These are phyloP conservation scores for Neopestalotiopsis sp. DNA, from an alignment of 2,329 filamentous ascomycete genomes.

Conservation along the genomic window DNA sequence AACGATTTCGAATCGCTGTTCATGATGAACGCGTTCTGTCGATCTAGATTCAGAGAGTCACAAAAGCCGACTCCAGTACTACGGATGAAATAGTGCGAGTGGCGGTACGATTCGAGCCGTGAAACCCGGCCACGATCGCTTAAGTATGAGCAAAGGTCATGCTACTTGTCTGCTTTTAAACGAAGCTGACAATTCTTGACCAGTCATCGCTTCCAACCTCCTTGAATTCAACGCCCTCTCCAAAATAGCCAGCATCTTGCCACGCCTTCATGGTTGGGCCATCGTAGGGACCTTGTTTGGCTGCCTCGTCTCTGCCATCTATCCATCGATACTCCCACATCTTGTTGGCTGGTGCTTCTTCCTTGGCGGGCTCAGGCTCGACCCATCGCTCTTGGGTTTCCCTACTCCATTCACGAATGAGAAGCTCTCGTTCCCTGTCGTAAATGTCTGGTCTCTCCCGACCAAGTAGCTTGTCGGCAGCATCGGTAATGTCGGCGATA, in stretches of 20 bases:
- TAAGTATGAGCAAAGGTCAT: background rate
- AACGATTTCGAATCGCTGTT: no score
- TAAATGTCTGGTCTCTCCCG: slow-evolving; percentile 90
- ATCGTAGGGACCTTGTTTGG: slow-evolving; percentile 87
- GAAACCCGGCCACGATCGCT: no score
- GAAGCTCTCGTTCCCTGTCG: slow-evolving; percentile 81
- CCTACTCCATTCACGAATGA: slow-evolving; percentile 81
- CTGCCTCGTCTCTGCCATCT: slow-evolving; percentile 80
- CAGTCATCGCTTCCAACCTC: slow-evolving; percentile 61
- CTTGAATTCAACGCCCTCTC: slow-evolving; percentile 83
- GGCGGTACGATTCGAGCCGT: no score
- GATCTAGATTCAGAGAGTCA: no score
- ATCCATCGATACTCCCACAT: slow-evolving; percentile 95
- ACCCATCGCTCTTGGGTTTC: slow-evolving; percentile 89
- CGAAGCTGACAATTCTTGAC: slow-evolving; percentile 56
- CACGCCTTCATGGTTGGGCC: slow-evolving; percentile 85
- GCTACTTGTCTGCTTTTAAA: slow-evolving; percentile 41
- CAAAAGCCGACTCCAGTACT: no score
- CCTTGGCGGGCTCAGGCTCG: slow-evolving; percentile 43
- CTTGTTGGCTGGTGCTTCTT: slow-evolving; percentile 31
- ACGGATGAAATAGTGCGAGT: no score
- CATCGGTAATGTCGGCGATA: slow-evolving; percentile 84
- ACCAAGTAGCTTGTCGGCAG: slow-evolving; percentile 84
- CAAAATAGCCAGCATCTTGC: slow-evolving; percentile 92
- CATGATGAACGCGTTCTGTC: no score